A percentile compares a stretch with the other conserved stretches of the same genome.
Evolutionary conservation across 23 red algal genomes (phyloP).

Genomic region (Gracilaria domingensis): DNA sequence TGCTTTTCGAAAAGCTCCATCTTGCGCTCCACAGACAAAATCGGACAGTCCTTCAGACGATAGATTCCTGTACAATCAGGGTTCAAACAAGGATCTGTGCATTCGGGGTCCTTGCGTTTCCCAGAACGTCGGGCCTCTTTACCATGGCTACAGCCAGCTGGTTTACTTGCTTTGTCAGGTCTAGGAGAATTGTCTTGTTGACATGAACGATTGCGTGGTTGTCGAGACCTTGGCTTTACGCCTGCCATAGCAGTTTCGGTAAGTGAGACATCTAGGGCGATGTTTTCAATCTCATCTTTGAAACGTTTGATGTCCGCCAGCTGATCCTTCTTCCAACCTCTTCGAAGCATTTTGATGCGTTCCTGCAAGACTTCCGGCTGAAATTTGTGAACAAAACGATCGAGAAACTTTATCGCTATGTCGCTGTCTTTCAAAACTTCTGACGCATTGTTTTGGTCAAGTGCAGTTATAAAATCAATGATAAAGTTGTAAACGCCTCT

Average conservation of each 20-base stretch:
- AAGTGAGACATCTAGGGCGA: neutral
- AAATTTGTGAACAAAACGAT: neutral
- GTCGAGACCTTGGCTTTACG: neutral
- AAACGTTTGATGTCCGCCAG: neutral
- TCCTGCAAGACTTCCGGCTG: neutral
- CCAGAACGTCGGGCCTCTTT: neutral
- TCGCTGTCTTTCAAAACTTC: slow-evolving; percentile 39
- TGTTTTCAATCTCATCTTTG: neutral
- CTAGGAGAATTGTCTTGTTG: neutral
- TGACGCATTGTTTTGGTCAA: slow-evolving; percentile 44
- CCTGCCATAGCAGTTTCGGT: neutral
- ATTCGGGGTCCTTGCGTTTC: neutral
- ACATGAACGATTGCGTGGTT: neutral
- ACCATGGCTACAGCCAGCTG: neutral
- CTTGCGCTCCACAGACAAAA: neutral
- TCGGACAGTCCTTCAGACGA: neutral
- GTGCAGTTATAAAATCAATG: slow-evolving; percentile 21
- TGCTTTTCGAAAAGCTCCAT: slow-evolving; percentile 28
- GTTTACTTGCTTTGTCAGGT: neutral
- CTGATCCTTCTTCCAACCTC: slow-evolving; percentile 7
- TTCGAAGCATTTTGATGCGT: slow-evolving; percentile 14
- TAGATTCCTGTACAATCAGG: neutral
- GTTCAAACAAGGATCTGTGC: neutral
- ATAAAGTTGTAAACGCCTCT: slow-evolving; percentile 28
- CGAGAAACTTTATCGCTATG: neutral